Percentiles rank a stretch among this genome's conserved stretches.
These are phyloP conservation scores for Gossypium raimondii DNA, from an alignment of 345 rosid species.

Conservation along the genomic window DNA sequence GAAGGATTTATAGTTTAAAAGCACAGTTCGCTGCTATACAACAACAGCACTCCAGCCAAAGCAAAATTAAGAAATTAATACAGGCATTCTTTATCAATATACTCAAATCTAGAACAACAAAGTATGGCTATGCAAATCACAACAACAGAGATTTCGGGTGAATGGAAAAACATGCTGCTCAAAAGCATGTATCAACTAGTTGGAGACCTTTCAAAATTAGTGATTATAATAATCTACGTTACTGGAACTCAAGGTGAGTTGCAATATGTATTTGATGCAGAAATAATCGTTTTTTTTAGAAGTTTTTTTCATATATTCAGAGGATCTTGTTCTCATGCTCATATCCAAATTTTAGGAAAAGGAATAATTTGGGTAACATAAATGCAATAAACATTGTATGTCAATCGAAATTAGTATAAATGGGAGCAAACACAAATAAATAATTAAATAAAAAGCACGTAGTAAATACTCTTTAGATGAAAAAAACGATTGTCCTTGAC, in stretches of 20 bases:
- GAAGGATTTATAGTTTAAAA: not conserved
- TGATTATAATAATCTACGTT: not conserved
- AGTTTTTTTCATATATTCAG: no score
- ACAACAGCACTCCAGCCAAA: not conserved
- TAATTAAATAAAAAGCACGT: not conserved
- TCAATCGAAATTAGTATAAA: not conserved
- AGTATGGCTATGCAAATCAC: not conserved
- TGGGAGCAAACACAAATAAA: not conserved
- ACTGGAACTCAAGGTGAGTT: not conserved
- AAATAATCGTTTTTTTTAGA: no score
- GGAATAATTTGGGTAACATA: not conserved
- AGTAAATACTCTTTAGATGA: conserved; percentile 46
- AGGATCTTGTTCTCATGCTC: no score
- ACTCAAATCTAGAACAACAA: not conserved
- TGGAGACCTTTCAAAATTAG: not conserved
- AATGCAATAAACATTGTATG: not conserved
- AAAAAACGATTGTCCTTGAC: conserved; percentile 10
- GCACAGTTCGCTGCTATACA: not conserved
- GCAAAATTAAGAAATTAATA: not conserved
- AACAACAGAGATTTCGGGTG: not conserved
- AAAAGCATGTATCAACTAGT: not conserved
- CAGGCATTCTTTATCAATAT: not conserved
- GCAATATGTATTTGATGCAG: not conserved
- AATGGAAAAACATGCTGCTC: not conserved
- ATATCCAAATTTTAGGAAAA: not conserved